Conservation (phyloP, 192 early-diverging fungal genomes). For the Entomortierella chlamydospora region DNA sequence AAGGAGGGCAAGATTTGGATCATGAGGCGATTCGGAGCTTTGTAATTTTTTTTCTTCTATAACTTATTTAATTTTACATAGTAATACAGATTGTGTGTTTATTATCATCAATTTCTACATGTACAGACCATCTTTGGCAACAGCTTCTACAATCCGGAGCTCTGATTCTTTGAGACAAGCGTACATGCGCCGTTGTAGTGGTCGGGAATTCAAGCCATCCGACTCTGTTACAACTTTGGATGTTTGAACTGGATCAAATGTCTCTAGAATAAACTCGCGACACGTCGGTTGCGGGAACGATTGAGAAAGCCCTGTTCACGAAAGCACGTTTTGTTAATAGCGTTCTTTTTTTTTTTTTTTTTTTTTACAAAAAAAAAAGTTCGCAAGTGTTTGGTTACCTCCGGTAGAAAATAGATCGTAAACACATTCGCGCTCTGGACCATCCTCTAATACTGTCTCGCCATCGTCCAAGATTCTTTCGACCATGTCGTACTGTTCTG, state of each 20-base stretch:
- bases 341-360: too few species aligned
- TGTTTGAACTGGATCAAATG: conserved; percentile 7
- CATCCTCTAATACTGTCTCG: conserved; percentile 59
- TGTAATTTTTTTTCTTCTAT: too few species aligned
- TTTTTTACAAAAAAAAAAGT: conserved; percentile 2
- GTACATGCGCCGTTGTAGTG: conserved; percentile 41
- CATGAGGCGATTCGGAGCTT: conserved; percentile 30
- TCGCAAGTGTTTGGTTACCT: conserved; percentile 28
- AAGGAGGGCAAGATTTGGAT: conserved; percentile 43
- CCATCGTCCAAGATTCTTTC: conserved; percentile 59
- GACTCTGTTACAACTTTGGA: conserved; percentile 1
- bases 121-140: conserved; percentile 44
- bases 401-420: conserved; percentile 69
- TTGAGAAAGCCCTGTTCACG: conserved; percentile 47
- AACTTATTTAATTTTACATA: too few species aligned
- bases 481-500: conserved; percentile 68
- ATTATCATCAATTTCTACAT: conserved; percentile 15
- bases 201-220: conserved; percentile 7
- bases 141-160: conserved; percentile 30
- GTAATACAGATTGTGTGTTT: not conserved
- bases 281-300: conserved; percentile 62
- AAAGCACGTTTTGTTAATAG: too few species aligned
- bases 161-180: conserved; percentile 51
- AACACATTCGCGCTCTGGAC: conserved; percentile 65
- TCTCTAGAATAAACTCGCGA: conserved; percentile 66